A percentile compares a stretch with the other conserved stretches of the same genome.
These are phyloP conservation scores for Royoungia palumana DNA, from an alignment of 768 basidiomycete genomes.

Conservation along the genomic window DNA sequence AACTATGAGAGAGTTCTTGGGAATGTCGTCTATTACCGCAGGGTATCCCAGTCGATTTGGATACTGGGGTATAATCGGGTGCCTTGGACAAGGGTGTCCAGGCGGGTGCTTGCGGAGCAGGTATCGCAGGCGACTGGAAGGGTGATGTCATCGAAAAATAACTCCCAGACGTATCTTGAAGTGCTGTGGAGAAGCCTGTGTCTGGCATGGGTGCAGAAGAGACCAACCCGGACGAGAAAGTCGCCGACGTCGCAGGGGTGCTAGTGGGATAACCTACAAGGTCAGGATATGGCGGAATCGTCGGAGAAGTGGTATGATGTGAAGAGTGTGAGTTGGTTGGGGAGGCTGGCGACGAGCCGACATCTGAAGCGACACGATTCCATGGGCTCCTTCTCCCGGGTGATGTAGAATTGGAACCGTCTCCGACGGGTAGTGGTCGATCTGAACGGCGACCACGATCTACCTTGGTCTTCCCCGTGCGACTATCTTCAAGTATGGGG, in stretches of 20 bases:
- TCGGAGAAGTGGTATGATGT: slow-evolving; percentile 20
- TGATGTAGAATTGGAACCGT: slow-evolving; percentile 13
- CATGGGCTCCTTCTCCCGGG: slow-evolving; percentile 37
- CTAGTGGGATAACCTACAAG: slow-evolving; percentile 14
- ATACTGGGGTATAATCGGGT: neutral
- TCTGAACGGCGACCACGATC: slow-evolving; percentile 27
- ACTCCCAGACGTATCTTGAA: slow-evolving; percentile 12
- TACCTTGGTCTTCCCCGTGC: slow-evolving; percentile 18
- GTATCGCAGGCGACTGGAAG: slow-evolving; percentile 11
- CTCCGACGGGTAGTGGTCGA: slow-evolving; percentile 10
- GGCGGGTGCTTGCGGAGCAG: slow-evolving; percentile 15
- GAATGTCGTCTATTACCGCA: slow-evolving; percentile 15
- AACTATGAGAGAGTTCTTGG: slow-evolving; percentile 19
- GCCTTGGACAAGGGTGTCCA: slow-evolving; percentile 14
- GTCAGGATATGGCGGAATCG: slow-evolving; percentile 21
- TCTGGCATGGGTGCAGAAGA: slow-evolving; percentile 14
- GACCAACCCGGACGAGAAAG: slow-evolving; percentile 8
- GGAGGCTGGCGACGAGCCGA: slow-evolving; percentile 24
- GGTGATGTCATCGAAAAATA: slow-evolving; percentile 15
- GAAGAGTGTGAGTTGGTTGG: slow-evolving; percentile 22
- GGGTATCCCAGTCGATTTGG: slow-evolving; percentile 6
- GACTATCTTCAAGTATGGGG: slow-evolving; percentile 17
- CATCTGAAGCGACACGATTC: slow-evolving; percentile 16
- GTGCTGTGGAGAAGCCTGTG: slow-evolving; percentile 7
- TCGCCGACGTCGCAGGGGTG: slow-evolving; percentile 5